These are phyloP conservation scores for Solanum infundibuliforme DNA, from an alignment of 257 asterid species.

Conservation along the genomic window DNA sequence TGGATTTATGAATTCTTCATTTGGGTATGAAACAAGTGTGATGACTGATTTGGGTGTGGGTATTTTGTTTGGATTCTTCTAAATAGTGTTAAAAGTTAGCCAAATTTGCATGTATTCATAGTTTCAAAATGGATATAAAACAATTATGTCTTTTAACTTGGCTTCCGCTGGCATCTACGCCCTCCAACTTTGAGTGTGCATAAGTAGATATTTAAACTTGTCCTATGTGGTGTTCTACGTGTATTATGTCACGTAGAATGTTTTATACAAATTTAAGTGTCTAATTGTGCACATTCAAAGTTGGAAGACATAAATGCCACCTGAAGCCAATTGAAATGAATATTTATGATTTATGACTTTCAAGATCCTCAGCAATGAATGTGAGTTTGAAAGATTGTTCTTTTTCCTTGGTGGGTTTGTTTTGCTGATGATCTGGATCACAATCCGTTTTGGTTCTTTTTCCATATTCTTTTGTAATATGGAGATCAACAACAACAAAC, in stretches of 20 bases:
- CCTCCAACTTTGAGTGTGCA: not conserved
- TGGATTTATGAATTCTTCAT: not conserved
- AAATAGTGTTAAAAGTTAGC: not conserved
- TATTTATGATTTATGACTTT: not conserved
- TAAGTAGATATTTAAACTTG: not conserved
- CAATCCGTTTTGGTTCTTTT: not conserved
- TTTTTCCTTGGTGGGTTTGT: not conserved
- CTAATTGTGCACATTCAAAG: not conserved
- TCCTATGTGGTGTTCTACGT: no score
- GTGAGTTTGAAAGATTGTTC: not conserved
- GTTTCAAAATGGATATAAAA: not conserved
- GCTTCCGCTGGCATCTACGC: no score
- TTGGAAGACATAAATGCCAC: not conserved
- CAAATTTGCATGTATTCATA: not conserved
- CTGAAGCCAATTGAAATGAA: not conserved
- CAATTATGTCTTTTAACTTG: no score
- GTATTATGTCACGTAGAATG: not conserved
- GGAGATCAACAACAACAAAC: not conserved
- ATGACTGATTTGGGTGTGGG: not conserved
- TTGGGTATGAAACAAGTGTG: not conserved
- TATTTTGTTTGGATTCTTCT: not conserved
- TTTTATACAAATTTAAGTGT: no score
- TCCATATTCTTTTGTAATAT: not conserved
- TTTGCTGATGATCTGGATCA: not conserved
- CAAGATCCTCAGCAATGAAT: constrained; percentile 2